phyloP scores from a whole-genome alignment of 2,329 filamentous ascomycete species.

The Talaromyces sp. region DNA sequence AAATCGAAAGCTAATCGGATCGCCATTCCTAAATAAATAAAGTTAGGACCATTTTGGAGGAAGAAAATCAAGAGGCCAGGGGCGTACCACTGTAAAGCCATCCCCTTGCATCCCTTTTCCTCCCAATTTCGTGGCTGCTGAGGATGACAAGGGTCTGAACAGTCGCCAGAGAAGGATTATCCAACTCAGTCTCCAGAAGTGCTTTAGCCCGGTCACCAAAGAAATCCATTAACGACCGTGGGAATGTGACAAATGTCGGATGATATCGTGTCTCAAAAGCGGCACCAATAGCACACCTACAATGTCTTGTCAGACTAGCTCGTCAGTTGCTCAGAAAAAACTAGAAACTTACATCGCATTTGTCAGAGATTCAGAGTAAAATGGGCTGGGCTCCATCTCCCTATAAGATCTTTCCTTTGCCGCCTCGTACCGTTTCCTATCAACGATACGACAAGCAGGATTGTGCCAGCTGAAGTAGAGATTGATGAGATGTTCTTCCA shows the following conservation, averaged over 20 bases:
- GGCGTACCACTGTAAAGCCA: background rate
- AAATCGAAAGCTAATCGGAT: background rate
- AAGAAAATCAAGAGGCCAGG: too few species aligned
- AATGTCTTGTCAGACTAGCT: too few species aligned
- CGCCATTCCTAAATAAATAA: background rate
- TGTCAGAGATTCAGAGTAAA: background rate
- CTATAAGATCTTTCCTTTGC: too few species aligned
- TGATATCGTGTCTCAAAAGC: background rate
- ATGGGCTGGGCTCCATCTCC: background rate
- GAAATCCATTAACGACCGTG: background rate
- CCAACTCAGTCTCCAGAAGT: background rate
- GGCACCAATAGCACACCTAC: background rate
- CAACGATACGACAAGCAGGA: background rate
- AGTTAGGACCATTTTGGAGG: too few species aligned
- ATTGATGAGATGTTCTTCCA: background rate
- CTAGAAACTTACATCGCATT: background rate
- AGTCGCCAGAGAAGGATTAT: background rate
- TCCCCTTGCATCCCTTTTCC: background rate
- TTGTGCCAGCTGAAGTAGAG: background rate
- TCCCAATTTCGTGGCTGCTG: background rate
- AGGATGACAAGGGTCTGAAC: background rate
- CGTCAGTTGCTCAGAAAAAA: too few species aligned
- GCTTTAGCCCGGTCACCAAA: background rate
- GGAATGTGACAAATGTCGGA: background rate
- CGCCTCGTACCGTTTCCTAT: background rate